phyloP scores from a whole-genome alignment of 805 yeast genomes.

The Naumovozyma dairenensis region DNA sequence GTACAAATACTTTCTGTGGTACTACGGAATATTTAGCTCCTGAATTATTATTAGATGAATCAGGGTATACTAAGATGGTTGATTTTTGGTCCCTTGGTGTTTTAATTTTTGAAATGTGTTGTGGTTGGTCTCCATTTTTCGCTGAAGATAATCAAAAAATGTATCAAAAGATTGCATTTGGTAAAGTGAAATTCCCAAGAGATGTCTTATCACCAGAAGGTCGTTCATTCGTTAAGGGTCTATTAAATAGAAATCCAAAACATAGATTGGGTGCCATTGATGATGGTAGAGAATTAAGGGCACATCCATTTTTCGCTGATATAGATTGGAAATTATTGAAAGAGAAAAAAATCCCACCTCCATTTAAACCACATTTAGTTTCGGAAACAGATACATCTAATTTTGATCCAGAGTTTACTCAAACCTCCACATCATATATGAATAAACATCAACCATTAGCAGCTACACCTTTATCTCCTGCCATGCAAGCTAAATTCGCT shows the following conservation, averaged over 20 bases:
- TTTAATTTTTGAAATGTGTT: slow-evolving; percentile 95
- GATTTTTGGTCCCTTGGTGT: slow-evolving; percentile 99
- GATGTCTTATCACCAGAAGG: slow-evolving; percentile 92
- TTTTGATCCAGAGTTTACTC: slow-evolving; percentile 96
- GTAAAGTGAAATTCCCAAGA: slow-evolving; percentile 94
- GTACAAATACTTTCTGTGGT: slow-evolving; percentile 96
- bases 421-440: slow-evolving; percentile 76
- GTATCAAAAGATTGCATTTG: slow-evolving; percentile 98
- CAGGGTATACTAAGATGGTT: slow-evolving; percentile 97
- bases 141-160: slow-evolving; percentile 97
- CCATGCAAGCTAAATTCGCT: slow-evolving; percentile 90
- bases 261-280: slow-evolving; percentile 86
- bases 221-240: slow-evolving; percentile 88
- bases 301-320: slow-evolving; percentile 85
- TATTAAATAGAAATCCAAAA: slow-evolving; percentile 88
- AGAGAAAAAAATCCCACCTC: slow-evolving; percentile 84
- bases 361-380: slow-evolving; percentile 86
- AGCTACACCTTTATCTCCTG: slow-evolving; percentile 72
- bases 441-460: slow-evolving; percentile 46
- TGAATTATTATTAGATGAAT: slow-evolving; percentile 87
- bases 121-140: slow-evolving; percentile 98
- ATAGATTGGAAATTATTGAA: slow-evolving; percentile 79
- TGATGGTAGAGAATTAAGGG: slow-evolving; percentile 87
- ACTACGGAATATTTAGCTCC: slow-evolving; percentile 98
- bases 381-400: slow-evolving; percentile 92